Evolutionary conservation across 2,329 filamentous ascomycete species (phyloP), one percentile per base, ranked within the genome.

Genomic region (Penicillium sp.): DNA sequence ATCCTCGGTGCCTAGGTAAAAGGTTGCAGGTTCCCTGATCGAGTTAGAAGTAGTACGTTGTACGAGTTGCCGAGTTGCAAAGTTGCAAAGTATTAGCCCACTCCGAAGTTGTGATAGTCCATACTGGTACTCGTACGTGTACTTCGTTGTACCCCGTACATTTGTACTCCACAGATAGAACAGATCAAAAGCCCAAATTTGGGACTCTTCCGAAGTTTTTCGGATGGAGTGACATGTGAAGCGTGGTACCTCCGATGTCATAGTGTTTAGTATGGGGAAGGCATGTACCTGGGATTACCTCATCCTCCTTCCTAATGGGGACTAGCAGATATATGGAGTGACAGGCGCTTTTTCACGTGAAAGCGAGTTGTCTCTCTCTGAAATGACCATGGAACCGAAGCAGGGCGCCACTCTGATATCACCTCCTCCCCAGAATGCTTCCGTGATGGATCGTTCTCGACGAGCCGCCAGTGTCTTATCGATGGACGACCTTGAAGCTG

Each of bases 401-500:
- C 24, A 27, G 24, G 43, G 49, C 46, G 46, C 56, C 49, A 56
- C 56, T 59, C 58, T 10, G 44, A 56, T 40, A 31, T 65, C 43
- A 36, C 14, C 34, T 7, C 18, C 18, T 18, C 18, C 18, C 18
- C 34, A 36, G 34, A 58, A 65, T 56, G 50, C 67, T 49, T 55
- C 63, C 55, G 62, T 70, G 59, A 77, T 77, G 69, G 75, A 78
- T 57, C 73, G 77, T 47, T 71, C 71, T 56, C 73, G 68, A 62
- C 74, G 76, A 58, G 76, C 72, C 38, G 73, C 73, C 53, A 79
- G 77, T 62, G 76, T 78, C 38, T 63, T 79, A 47, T 80, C 77
- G 34, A 76, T 78, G 68, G 77, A 80, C 60, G 77, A 80, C 57
- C 71, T 80, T 47, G 77, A 80, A 61, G 89, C 89, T 22, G 89